Evolutionary conservation across 352 stramenopile species (phyloP).

Genomic region (Phytophthora colocasiae): DNA sequence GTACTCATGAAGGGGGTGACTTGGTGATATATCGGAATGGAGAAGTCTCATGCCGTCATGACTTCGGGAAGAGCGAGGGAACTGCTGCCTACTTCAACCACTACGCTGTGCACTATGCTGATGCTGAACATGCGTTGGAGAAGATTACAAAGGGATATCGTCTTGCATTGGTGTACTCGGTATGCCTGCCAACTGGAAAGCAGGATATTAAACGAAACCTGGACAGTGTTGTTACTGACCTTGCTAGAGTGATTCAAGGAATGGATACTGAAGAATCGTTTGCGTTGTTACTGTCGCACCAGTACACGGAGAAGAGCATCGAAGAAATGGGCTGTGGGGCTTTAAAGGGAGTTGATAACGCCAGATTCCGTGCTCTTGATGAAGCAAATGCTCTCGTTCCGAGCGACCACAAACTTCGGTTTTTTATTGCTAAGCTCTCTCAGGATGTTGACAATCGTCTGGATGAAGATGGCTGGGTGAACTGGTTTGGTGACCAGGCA

Average conservation of each 20-base stretch:
- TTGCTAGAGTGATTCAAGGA: background rate
- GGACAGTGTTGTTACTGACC: constrained; percentile 21
- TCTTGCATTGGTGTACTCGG: constrained; percentile 33
- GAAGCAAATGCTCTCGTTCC: constrained; percentile 21
- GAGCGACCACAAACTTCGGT: constrained; percentile 9
- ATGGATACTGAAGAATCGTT: constrained; percentile 21
- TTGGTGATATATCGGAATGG: constrained; percentile 29
- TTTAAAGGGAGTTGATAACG: constrained; percentile 31
- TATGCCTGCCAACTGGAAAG: constrained; percentile 31
- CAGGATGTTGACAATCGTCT: constrained; percentile 14
- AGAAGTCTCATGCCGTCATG: constrained; percentile 14
- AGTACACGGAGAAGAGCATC: constrained; percentile 36
- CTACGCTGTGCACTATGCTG: constrained; percentile 38
- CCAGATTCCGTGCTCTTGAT: constrained; percentile 24
- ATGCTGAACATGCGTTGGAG: constrained; percentile 29
- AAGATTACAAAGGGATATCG: constrained; percentile 31
- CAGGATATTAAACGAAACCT: constrained; percentile 9
- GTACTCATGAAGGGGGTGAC: constrained; percentile 31
- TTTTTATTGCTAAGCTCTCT: constrained; percentile 22
- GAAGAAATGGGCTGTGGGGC: constrained; percentile 11
- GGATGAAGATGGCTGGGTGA: background rate
- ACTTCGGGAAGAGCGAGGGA: constrained; percentile 27
- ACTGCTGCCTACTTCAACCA: constrained; percentile 17
- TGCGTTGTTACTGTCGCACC: constrained; percentile 26
- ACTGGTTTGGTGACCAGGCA: background rate